phyloP scores from a whole-genome alignment of 164 flowering plant species.

The Sedum album region DNA sequence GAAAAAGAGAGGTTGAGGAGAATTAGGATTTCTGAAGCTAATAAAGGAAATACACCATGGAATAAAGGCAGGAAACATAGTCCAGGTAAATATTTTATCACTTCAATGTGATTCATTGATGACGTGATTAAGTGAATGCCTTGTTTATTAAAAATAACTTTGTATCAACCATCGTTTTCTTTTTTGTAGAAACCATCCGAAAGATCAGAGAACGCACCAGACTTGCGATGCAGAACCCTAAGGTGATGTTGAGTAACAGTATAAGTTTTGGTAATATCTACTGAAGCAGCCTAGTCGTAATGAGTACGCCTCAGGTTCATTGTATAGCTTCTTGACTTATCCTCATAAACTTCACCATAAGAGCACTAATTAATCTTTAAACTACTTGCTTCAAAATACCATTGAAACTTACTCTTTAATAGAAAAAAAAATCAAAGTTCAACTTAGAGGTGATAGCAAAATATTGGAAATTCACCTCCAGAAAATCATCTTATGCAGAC shows the following conservation, averaged over 20 bases:
- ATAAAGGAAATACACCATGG: conserved; percentile 89
- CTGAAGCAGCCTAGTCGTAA: conserved; percentile 5
- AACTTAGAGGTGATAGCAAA: background rate
- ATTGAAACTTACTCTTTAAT: background rate
- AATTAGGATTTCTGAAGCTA: conserved; percentile 79
- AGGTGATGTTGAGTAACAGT: conserved; percentile 83
- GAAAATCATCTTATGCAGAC: background rate
- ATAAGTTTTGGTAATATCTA: conserved; percentile 16
- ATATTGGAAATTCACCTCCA: background rate
- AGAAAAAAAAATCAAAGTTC: background rate
- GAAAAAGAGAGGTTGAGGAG: conserved; percentile 72
- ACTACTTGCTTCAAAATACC: background rate
- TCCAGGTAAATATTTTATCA: conserved; percentile 37
- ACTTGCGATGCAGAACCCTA: conserved; percentile 77
- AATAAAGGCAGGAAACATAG: conserved; percentile 96
- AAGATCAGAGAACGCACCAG: conserved; percentile 63
- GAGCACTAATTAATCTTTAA: background rate
- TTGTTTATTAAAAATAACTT: conserved; percentile 19
- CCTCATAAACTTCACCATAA: background rate
- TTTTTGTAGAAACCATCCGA: conserved; percentile 68
- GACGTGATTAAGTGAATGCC: background rate
- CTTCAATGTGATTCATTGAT: background rate
- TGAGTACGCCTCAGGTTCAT: background rate
- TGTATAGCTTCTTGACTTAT: conserved; percentile 12
- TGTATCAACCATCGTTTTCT: background rate